Base-by-base conservation (phyloP, 768 basidiomycete species). In the Tricholoma hemisulphureum region DNA sequence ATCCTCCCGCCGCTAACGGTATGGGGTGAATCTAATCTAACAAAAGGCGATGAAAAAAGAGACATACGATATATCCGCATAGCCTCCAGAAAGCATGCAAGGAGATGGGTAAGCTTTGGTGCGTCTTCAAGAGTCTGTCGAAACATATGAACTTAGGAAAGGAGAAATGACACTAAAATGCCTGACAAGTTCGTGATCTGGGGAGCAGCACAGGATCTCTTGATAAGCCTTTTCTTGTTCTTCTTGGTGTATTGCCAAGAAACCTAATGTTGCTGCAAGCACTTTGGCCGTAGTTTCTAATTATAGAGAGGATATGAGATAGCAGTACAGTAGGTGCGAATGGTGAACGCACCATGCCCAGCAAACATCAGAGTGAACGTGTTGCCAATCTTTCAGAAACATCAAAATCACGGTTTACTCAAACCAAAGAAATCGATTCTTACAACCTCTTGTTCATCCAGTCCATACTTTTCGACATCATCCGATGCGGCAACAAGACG, bases 201-300 rank as follows among this genome's bases (percentile, higher is more conserved):
- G 55, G 7, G 74, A 76, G 43, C 80, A 71, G 6, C 65, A 63
- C 10, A 71, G 56, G n/a, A 83, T 78, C 34, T 83, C 76, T 13
- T 77, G 68, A 57, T 77, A 69, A 6, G 81, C 70, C 58, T 80
- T 80, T 14, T 80, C 69, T 67, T 84, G 83, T 16, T 80, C 69
- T 11, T 80, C 77, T 5, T 76, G 71, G 63, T 82, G 59, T 10
- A 80, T 56, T 1, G 78, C 73, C 16, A 85, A 67, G 62, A 77
- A 75, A 0, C 73, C 81, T 9, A 84, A 62, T 0, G 80, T 77
- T 9, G 75, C 82, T 1, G 80, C 76, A 1, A 84, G 71, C 0
- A 74, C 75, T 58, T 79, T 74, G 1, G 82, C 81, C 1, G 82
- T 82, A 2, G 81, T 84, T 68, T 83, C 81, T 80, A 53, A 53